Conservation (phyloP, 2,329 filamentous ascomycete species). For the Ophiocordyceps sinensis region DNA sequence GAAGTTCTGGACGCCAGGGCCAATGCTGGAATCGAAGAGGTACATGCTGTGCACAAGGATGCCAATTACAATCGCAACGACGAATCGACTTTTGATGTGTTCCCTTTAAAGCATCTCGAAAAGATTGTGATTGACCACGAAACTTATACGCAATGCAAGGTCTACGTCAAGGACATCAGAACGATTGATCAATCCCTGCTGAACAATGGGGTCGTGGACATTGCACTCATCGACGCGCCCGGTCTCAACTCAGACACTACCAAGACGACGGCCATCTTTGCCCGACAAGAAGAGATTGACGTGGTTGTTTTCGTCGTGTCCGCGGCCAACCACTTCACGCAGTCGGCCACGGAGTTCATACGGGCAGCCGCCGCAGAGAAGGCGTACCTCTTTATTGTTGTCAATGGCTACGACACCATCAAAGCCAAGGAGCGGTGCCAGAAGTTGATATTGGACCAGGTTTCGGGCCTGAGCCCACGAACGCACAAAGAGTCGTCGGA, state of each 20-base stretch:
- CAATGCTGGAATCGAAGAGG: slow-evolving; percentile 83
- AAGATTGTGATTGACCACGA: slow-evolving; percentile 81
- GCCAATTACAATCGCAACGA: slow-evolving; percentile 72
- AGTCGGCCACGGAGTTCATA: slow-evolving; percentile 96
- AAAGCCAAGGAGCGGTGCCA: slow-evolving; percentile 82
- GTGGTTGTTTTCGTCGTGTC: slow-evolving; percentile 98
- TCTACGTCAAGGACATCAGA: slow-evolving; percentile 85
- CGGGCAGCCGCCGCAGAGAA: slow-evolving; percentile 92
- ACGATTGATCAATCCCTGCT: slow-evolving; percentile 84
- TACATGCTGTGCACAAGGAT: slow-evolving; percentile 84
- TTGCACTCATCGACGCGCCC: slow-evolving; percentile 91
- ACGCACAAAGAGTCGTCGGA: slow-evolving; percentile 89
- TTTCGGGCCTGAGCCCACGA: slow-evolving; percentile 72
- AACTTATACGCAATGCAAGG: slow-evolving; percentile 86
- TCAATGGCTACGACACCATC: slow-evolving; percentile 93
- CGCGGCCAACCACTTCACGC: slow-evolving; percentile 92
- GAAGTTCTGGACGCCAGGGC: slow-evolving; percentile 88
- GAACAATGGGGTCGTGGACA: slow-evolving; percentile 96
- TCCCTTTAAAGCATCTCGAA: slow-evolving; percentile 62
- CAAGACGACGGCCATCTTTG: slow-evolving; percentile 94
- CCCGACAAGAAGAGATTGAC: slow-evolving; percentile 94
- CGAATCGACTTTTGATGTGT: slow-evolving; percentile 88
- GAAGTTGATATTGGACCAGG: slow-evolving; percentile 85
- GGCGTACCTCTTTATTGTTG: slow-evolving; percentile 97
- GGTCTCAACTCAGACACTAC: slow-evolving; percentile 92